These are phyloP conservation scores for Pisolithus microcarpus DNA, from an alignment of 768 basidiomycete genomes.

Conservation along the genomic window DNA sequence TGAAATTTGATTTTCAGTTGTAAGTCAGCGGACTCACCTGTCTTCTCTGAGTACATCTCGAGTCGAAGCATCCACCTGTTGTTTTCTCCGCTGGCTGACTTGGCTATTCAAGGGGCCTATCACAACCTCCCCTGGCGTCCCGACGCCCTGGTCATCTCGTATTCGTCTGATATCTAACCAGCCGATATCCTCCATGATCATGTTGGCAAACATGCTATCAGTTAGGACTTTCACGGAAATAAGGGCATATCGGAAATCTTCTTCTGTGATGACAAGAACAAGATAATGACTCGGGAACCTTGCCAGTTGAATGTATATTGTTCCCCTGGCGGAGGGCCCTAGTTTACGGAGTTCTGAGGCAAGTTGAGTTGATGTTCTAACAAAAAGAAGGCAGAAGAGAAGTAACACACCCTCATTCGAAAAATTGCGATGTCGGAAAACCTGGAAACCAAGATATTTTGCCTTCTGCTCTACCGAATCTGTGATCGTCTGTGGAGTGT, in stretches of 20 bases:
- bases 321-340: conserved; percentile 54
- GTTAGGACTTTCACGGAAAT: conserved; percentile 55
- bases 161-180: conserved; percentile 73
- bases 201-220: conserved; percentile 48
- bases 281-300: conserved; percentile 80
- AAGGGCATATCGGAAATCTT: conserved; percentile 74
- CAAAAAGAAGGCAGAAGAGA: not conserved
- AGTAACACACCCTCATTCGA: conserved; percentile 46
- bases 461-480: conserved; percentile 82
- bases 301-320: conserved; percentile 68
- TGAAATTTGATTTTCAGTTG: not conserved
- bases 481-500: conserved; percentile 61
- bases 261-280: conserved; percentile 73
- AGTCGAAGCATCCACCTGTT: conserved; percentile 7
- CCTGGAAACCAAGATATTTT: conserved; percentile 75
- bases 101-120: conserved; percentile 8
- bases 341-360: conserved; percentile 60
- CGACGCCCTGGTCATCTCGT: conserved; percentile 35
- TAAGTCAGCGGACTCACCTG: conserved; percentile 16
- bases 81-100: conserved; percentile 26
- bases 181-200: conserved; percentile 71
- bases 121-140: conserved; percentile 6
- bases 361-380: not conserved
- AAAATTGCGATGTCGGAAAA: conserved; percentile 64
- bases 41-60: conserved; percentile 19